phyloP scores from a whole-genome alignment of 2,329 filamentous ascomycete genomes.

The Claviceps capensis region DNA sequence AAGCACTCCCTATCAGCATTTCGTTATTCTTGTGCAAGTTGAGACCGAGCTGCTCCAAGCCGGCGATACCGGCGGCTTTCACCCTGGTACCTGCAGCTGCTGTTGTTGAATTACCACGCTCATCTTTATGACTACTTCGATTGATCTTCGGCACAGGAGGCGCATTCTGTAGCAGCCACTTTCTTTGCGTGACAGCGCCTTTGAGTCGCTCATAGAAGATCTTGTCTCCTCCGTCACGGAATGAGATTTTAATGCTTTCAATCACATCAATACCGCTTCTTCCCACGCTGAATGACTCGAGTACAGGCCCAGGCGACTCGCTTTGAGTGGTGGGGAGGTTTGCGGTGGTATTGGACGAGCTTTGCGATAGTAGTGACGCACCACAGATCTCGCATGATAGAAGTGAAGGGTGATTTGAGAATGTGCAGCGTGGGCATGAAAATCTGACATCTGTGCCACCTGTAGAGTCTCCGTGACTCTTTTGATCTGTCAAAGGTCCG shows the following conservation, averaged over 20 bases:
- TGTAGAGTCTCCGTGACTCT: neutral
- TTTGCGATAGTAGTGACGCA: slow-evolving; percentile 51
- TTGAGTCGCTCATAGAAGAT: slow-evolving; percentile 84
- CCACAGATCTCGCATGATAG: slow-evolving; percentile 84
- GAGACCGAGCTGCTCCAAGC: slow-evolving; percentile 72
- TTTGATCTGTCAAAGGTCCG: neutral
- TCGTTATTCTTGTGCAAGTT: slow-evolving; percentile 88
- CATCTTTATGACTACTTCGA: slow-evolving; percentile 21
- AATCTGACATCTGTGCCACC: slow-evolving; percentile 26
- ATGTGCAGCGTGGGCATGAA: slow-evolving; percentile 80
- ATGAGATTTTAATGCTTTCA: slow-evolving; percentile 82
- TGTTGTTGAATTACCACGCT: slow-evolving; percentile 13
- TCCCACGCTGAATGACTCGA: slow-evolving; percentile 22
- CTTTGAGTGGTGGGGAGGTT: slow-evolving; percentile 33
- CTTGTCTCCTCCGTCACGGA: slow-evolving; percentile 77
- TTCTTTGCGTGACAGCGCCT: slow-evolving; percentile 75
- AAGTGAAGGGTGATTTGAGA: slow-evolving; percentile 81
- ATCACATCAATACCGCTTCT: slow-evolving; percentile 37
- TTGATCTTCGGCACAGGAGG: slow-evolving; percentile 66
- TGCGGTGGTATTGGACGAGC: slow-evolving; percentile 20
- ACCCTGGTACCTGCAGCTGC: slow-evolving; percentile 19
- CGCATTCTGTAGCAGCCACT: slow-evolving; percentile 86
- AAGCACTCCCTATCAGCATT: slow-evolving; percentile 79
- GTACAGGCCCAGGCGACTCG: slow-evolving; percentile 67
- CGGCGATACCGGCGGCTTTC: slow-evolving; percentile 77